Conservation (phyloP, 768 basidiomycete genomes). For the Rhodotorula diobovata region DNA sequence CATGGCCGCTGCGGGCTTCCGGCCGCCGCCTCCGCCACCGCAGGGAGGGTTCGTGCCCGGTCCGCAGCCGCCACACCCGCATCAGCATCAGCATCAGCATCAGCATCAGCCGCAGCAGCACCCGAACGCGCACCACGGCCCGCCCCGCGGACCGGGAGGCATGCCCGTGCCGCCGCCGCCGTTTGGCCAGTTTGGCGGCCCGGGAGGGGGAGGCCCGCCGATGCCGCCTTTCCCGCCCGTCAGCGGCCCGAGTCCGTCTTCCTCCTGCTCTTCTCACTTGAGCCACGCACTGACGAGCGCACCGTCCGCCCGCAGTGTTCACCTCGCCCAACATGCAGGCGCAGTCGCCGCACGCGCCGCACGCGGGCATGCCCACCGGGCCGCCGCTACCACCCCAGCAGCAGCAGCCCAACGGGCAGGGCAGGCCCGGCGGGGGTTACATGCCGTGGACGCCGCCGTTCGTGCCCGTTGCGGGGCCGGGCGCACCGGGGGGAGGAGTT, state of each 20-base stretch:
- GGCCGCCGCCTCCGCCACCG: neutral
- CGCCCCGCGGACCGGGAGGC: neutral
- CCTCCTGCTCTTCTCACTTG: too few relatives aligned
- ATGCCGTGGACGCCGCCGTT: conserved; percentile 1
- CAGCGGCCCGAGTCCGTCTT: neutral
- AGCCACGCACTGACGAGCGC: too few relatives aligned
- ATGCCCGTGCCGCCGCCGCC: neutral
- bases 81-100: neutral
- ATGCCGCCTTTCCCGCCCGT: neutral
- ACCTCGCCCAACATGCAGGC: neutral
- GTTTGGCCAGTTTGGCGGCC: neutral
- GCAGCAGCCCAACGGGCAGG: neutral
- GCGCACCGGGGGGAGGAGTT: neutral
- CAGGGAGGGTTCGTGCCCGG: neutral
- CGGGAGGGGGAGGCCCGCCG: too few relatives aligned
- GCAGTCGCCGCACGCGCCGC: neutral
- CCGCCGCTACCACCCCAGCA: too few relatives aligned
- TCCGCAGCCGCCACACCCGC: neutral
- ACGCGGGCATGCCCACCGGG: neutral
- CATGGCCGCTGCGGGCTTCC: neutral
- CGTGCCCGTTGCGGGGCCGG: neutral
- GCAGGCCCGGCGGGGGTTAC: neutral
- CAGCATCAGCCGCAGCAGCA: neutral
- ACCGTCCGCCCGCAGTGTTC: neutral
- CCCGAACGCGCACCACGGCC: neutral